These are phyloP conservation scores for Biscogniauxia marginata DNA, from an alignment of 2,329 filamentous ascomycete genomes.

Conservation along the genomic window DNA sequence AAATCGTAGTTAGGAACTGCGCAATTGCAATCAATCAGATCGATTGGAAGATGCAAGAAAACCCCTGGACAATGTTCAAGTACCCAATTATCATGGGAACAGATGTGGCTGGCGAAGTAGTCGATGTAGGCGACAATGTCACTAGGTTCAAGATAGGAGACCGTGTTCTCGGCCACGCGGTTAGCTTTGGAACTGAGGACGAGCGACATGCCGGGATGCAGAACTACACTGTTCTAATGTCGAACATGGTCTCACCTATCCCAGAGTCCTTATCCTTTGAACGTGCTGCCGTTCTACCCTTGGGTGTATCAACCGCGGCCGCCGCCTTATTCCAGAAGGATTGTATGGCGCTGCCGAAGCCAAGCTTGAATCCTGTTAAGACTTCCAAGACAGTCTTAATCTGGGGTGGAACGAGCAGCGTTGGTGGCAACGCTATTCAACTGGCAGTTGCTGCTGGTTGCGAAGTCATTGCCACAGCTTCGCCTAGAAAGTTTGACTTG, in stretches of 20 bases:
- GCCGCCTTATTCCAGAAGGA: slow-evolving; percentile 24
- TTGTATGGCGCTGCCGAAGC: slow-evolving; percentile 20
- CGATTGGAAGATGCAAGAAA: slow-evolving; percentile 29
- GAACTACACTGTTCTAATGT: slow-evolving; percentile 20
- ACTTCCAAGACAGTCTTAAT: slow-evolving; percentile 35
- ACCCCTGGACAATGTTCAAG: slow-evolving; percentile 30
- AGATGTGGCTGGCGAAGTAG: slow-evolving; percentile 35
- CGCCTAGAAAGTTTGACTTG: slow-evolving; percentile 38
- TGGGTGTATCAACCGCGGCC: slow-evolving; percentile 29
- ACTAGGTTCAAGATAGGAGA: slow-evolving; percentile 33
- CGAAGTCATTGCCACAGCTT: slow-evolving; percentile 41
- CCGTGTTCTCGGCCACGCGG: slow-evolving; percentile 30
- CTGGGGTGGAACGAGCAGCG: slow-evolving; percentile 39
- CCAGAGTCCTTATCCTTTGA: slow-evolving; percentile 24
- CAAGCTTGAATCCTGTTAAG: slow-evolving; percentile 5
- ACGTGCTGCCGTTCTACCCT: slow-evolving; percentile 27
- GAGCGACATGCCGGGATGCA: slow-evolving; percentile 27
- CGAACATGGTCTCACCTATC: slow-evolving; percentile 19
- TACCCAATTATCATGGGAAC: slow-evolving; percentile 35
- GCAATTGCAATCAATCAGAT: slow-evolving; percentile 36
- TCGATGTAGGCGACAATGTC: slow-evolving; percentile 29
- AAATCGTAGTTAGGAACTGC: slow-evolving; percentile 30
- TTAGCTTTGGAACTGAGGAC: slow-evolving; percentile 20
- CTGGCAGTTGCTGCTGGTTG: slow-evolving; percentile 42
- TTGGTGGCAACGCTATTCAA: slow-evolving; percentile 45